Evolutionary conservation across 768 basidiomycete genomes (phyloP).

Genomic region (Kwoniella sp.): DNA sequence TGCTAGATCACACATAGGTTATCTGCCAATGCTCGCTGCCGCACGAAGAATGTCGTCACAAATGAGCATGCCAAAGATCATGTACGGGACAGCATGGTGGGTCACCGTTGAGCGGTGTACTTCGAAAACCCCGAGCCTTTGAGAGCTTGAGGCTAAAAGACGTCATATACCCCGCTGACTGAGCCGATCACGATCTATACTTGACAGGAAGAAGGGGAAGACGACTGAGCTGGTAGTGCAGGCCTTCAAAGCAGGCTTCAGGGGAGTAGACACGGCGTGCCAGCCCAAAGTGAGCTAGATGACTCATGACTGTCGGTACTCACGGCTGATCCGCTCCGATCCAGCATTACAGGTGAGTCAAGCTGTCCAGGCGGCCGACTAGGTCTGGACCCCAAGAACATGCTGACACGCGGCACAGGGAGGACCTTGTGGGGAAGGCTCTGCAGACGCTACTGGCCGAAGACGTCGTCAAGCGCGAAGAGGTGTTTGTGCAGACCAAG

Average conservation of each 20-base stretch:
- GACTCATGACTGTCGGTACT: background rate
- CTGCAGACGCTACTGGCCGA: conserved; percentile 59
- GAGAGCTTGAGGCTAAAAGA: too few species aligned
- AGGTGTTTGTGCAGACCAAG: conserved; percentile 78
- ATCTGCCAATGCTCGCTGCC: background rate
- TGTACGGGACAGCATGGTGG: conserved; percentile 55
- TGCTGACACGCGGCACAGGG: conserved; percentile 52
- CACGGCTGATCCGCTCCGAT: background rate
- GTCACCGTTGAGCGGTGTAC: background rate
- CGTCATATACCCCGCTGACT: too few species aligned
- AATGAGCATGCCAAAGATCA: conserved; percentile 43
- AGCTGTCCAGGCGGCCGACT: too few species aligned
- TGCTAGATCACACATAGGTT: too few species aligned
- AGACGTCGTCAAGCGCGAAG: conserved; percentile 60
- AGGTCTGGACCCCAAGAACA: background rate
- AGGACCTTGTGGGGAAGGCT: conserved; percentile 75
- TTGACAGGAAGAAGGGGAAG: conserved; percentile 67
- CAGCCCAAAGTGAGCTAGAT: conserved; percentile 43
- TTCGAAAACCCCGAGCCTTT: too few species aligned
- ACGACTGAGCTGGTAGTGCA: conserved; percentile 65
- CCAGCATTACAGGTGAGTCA: conserved; percentile 39
- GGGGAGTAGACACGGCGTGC: conserved; percentile 76
- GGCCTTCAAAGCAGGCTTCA: conserved; percentile 71
- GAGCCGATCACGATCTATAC: too few species aligned
- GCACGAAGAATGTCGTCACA: background rate